Conservation (phyloP, 495 filamentous ascomycete species). For the Massariosphaeria phaeospora region DNA sequence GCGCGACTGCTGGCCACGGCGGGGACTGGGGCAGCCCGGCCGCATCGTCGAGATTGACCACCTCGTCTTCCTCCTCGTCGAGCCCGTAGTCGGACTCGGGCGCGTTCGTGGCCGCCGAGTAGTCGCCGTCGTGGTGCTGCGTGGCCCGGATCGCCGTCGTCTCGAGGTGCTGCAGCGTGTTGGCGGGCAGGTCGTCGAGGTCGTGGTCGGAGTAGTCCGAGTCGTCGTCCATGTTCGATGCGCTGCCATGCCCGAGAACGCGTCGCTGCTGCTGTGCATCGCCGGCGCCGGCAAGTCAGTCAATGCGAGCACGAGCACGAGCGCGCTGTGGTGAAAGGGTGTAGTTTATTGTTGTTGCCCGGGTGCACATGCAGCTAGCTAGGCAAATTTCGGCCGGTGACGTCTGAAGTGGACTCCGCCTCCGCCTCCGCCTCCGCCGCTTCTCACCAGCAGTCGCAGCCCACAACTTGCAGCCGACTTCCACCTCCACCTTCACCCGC, state of each 20-base stretch:
- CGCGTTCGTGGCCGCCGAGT: too few species aligned
- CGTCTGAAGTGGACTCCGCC: not conserved
- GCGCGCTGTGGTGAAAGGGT: too few species aligned
- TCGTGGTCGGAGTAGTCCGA: slow-evolving; percentile 57
- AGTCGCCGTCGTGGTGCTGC: slow-evolving; percentile 28
- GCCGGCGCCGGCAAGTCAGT: too few species aligned
- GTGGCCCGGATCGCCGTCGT: slow-evolving; percentile 35
- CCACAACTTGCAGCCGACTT: too few species aligned
- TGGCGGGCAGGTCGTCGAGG: slow-evolving; percentile 38
- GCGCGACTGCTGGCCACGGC: slow-evolving; percentile 1
- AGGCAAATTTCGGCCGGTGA: not conserved
- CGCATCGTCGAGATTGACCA: slow-evolving; percentile 41
- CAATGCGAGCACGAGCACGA: too few species aligned
- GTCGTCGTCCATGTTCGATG: slow-evolving; percentile 55
- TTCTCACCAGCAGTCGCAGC: too few species aligned
- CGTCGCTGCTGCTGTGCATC: not conserved
- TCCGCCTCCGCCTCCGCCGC: not conserved
- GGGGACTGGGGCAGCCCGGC: not conserved
- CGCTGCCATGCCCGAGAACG: slow-evolving; percentile 44
- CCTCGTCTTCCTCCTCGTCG: slow-evolving; percentile 40
- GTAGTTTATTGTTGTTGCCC: not conserved
- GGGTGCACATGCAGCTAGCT: not conserved
- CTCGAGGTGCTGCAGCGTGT: slow-evolving; percentile 39
- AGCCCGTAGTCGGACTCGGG: slow-evolving; percentile 41
- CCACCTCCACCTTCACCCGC: not conserved